Evolutionary conservation across 148 eudicot genomes (phyloP).

Genomic region (Persicaria maculosa): DNA sequence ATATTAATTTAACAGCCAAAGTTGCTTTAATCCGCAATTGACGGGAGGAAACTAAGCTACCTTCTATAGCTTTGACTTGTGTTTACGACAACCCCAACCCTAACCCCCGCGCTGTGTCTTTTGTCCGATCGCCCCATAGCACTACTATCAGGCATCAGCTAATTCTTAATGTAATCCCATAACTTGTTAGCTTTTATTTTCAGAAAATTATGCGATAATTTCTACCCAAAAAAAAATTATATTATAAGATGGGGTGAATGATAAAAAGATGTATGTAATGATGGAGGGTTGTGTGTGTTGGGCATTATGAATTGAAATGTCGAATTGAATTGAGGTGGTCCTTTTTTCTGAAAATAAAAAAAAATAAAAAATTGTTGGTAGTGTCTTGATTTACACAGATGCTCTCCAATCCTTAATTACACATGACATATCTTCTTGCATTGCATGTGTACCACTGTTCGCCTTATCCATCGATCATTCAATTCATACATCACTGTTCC

Average conservation of each 20-base stretch:
- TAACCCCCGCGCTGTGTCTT: neutral
- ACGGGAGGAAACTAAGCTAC: neutral
- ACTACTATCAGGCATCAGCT: too few relatives aligned
- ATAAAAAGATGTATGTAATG: too few relatives aligned
- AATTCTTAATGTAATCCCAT: too few relatives aligned
- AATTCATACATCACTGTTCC: too few relatives aligned
- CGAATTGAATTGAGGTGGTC: neutral
- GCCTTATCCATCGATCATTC: neutral
- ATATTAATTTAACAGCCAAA: neutral
- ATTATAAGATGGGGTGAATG: too few relatives aligned
- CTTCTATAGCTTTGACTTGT: neutral
- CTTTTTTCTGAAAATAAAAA: neutral
- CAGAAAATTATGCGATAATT: too few relatives aligned
- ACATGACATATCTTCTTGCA: slow-evolving; percentile 1
- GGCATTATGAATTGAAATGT: too few relatives aligned
- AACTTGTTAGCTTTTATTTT: too few relatives aligned
- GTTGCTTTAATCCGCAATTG: slow-evolving; percentile 1
- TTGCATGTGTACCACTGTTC: neutral
- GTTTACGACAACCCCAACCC: neutral
- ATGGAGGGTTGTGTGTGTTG: too few relatives aligned
- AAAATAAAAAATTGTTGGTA: too few relatives aligned
- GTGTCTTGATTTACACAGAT: too few relatives aligned
- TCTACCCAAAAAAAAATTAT: too few relatives aligned
- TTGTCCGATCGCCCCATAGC: neutral
- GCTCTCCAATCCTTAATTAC: neutral